A percentile compares a stretch with the other conserved stretches of the same genome.
Conservation (phyloP, 2,329 filamentous ascomycete genomes). For the Colletotrichum spinosum region DNA sequence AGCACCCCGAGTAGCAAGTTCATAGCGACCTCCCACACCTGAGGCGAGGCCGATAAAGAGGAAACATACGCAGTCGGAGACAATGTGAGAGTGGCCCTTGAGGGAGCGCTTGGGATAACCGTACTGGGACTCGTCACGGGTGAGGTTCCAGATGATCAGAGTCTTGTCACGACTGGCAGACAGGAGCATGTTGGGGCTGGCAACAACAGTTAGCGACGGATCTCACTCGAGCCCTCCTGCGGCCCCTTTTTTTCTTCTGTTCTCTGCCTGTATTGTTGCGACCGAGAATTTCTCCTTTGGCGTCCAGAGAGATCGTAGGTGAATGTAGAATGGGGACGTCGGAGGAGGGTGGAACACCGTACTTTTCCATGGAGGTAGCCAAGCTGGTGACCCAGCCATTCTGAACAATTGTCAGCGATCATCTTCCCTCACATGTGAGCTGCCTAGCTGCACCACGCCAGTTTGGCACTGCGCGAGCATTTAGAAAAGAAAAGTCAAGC, state of each 20-base stretch:
- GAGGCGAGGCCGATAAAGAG: conserved; percentile 3
- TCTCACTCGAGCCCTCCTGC: conserved; percentile 35
- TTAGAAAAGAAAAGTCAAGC: conserved; percentile 36
- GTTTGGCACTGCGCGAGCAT: conserved; percentile 41
- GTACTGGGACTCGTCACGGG: conserved; percentile 97
- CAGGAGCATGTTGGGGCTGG: conserved; percentile 98
- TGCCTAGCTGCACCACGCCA: conserved; percentile 25
- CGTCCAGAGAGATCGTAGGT: too few species aligned
- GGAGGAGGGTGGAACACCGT: conserved; percentile 53
- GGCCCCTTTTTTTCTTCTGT: conserved; percentile 27
- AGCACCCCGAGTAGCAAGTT: conserved; percentile 12
- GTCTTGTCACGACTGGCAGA: conserved; percentile 98
- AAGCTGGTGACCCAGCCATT: conserved; percentile 99
- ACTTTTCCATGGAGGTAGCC: conserved; percentile 99
- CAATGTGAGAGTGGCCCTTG: conserved; percentile 99
- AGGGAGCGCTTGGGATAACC: conserved; percentile 99
- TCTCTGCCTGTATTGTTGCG: not conserved
- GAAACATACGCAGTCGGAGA: conserved; percentile 97
- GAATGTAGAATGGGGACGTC: not conserved
- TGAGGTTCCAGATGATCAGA: conserved; percentile 99
- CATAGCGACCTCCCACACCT: not conserved
- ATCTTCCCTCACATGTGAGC: too few species aligned
- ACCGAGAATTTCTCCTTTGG: too few species aligned
- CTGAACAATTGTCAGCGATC: conserved; percentile 50
- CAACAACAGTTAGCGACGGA: conserved; percentile 44